phyloP scores from a whole-genome alignment of 2,329 filamentous ascomycete species.

The Neurospora crassa region DNA sequence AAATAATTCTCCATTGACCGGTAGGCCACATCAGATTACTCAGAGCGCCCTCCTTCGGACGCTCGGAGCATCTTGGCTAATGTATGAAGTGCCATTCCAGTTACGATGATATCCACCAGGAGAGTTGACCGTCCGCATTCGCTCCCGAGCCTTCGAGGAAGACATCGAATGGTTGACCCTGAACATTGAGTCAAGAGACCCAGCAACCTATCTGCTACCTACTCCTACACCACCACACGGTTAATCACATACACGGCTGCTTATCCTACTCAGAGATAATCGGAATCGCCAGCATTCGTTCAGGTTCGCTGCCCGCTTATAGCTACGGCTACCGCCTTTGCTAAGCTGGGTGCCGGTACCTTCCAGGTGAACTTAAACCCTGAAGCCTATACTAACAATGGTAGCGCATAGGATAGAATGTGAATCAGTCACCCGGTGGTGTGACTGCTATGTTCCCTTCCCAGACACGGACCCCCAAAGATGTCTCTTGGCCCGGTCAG shows the following conservation, averaged over 20 bases:
- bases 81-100: neutral
- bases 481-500: neutral
- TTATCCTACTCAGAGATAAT: neutral
- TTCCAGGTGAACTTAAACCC: neutral
- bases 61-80: no score
- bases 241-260: neutral
- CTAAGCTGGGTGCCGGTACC: neutral
- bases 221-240: neutral
- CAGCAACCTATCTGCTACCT: neutral
- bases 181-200: neutral
- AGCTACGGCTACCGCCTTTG: neutral
- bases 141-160: neutral
- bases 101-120: neutral
- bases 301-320: neutral
- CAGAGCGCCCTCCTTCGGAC: neutral
- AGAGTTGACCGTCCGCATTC: neutral
- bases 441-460: neutral
- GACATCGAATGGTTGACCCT: neutral
- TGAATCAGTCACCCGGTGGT: neutral
- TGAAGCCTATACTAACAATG: neutral
- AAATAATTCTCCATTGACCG: neutral
- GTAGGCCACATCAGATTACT: neutral
- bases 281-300: neutral
- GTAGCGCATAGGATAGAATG: neutral
- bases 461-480: neutral